Base-by-base conservation (phyloP, 2,329 filamentous ascomycete genomes). In the Penicillium psychrosexuale region DNA sequence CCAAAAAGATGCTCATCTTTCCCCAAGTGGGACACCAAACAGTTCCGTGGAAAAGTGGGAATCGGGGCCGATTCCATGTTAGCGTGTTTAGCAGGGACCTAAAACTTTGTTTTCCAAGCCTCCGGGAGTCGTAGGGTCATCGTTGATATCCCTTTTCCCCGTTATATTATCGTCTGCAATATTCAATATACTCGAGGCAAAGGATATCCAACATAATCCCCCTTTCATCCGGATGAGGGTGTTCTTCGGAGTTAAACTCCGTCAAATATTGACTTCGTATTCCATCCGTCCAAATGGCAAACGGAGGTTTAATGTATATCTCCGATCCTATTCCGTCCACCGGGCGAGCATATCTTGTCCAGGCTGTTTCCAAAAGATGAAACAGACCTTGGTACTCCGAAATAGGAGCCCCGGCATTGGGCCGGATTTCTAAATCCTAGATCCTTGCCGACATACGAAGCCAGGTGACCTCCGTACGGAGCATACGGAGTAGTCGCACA, bases 91-190 rank as follows among this genome's bases (percentile, higher is more conserved):
- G 27, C 43, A 47, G 34, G 42, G 50, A 39, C 33, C 34, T 47
- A 27, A 52, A 52, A 47, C 42, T 52, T 47, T 47, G 19, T 51
- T 37, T 37, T 43, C 28, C 39, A 45, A 51, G 36, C 19, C 46
- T 46, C 31, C 22, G 34, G 24, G 28, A 49, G 37, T 49, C 37
- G 47, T 33, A 15, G 17, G 36, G 17, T 49, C 48, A 40, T 48
- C n/a, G 11, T 31, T 31, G 28, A 28, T 1, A 24, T 44, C 19
- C 13, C 8, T 45, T 42, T n/a, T 22, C 15, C 8, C 15, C 15
- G 24, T 22, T 12, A 9, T 13, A 11, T 19, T 19, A 11, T 37
- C 34, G 13, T 37, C 17, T 44, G 19, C 27, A 31, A 30, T 27
- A 28, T 8, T 6, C 17, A 3, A 19, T 43, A 42, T 30, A 13